Base-by-base conservation (phyloP, 192 early-diverging fungal species). In the Coemansia sp. region DNA sequence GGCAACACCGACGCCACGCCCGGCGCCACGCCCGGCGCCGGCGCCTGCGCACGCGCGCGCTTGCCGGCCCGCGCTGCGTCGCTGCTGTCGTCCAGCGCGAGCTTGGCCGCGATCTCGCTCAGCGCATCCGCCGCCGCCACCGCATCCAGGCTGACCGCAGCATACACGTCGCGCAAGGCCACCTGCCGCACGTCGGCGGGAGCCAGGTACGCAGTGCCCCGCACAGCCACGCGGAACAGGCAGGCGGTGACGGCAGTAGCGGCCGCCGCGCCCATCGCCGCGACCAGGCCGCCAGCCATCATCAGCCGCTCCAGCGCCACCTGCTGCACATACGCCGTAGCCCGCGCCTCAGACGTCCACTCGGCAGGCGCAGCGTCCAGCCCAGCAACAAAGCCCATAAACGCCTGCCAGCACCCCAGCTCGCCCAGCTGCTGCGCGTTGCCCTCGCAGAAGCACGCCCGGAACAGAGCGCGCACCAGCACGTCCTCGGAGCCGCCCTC, bases 1-100 rank as follows among this genome's bases (percentile, higher is more conserved):
- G 88, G 81, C 31, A 67, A 45, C 46, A 85, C 70, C 17, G 82
- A 72, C 0, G 72, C 74, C 21, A 64, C 63, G 5, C 69, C 77
- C 4, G 72, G 63, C 1, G 65, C 19, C 37, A n/a, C n/a, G n/a
- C n/a, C n/a, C n/a, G n/a, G n/a, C n/a, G 71, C 77, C 4, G 72
- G 63, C 1, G 65, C 19, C 37, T 42, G 55, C 12, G 65, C 5
- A 27, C 86, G 78, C 2, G 68, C 61, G 45, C 61, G 61, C 23
- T 77, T 78, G 32, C 61, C 50, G 0, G 73, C 66, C 11, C 73
- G 69, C 6, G 81, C 85, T n/a, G 29, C 53, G 39, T 48, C 67
- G 36, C 25, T 64, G 36, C 25, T 64, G 42, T 45, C 62, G 25
- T 61, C 66, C 9, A 41, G 46, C 51, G 45, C 46, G 37, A 76